Base-by-base conservation (phyloP, 495 filamentous ascomycete genomes). In the Aspergillus cavernicola region DNA sequence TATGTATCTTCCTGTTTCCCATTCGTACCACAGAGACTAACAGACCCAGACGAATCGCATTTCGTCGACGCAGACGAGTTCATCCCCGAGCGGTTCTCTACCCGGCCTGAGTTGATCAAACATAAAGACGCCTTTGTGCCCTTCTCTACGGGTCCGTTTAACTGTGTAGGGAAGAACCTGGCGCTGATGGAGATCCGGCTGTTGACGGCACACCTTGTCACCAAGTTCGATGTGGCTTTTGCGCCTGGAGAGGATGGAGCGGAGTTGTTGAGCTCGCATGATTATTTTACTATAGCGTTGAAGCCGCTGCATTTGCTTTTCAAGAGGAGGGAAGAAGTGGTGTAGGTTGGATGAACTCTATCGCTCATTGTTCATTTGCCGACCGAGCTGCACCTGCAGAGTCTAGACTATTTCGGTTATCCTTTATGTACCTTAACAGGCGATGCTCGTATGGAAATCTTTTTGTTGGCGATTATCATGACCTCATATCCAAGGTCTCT, bases 21-120 rank as follows among this genome's bases (percentile, higher is more conserved):
- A 16, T 15, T 38, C 13, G 11, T 35, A 9, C 3, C 11, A 6
- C 32, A 23, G 3, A 13, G 11, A 29, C 9, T 44, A 8, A 44
- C 41, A n/a, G n/a, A n/a, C n/a, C n/a, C 7, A 49, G 45, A 22
- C 24, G 45, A 49, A 37, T 49, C 45, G 31, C 45, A 49, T 29
- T 49, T 49, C n/a, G 19, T 24, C 9, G 29, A 26, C 74, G 69
- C 61, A 57, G 61, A 69, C 6, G 63, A 73, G 4, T 81, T 77
- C 48, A 65, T 83, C 37, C 80, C 80, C 0, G 79, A 83, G 55
- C 73, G 81, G 8, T 84, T 79, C 78, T 73, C 60, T 45, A 60
- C 61, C 4, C 37, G 61, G 19, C 70, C 73, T 1, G 51, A 60
- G 19, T n/a, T 62, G 50, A 47, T 60, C 26, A 59, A 59, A 9